Evolutionary conservation across 805 yeast genomes (phyloP).

Genomic region (Monosporozyma yasuniensis): DNA sequence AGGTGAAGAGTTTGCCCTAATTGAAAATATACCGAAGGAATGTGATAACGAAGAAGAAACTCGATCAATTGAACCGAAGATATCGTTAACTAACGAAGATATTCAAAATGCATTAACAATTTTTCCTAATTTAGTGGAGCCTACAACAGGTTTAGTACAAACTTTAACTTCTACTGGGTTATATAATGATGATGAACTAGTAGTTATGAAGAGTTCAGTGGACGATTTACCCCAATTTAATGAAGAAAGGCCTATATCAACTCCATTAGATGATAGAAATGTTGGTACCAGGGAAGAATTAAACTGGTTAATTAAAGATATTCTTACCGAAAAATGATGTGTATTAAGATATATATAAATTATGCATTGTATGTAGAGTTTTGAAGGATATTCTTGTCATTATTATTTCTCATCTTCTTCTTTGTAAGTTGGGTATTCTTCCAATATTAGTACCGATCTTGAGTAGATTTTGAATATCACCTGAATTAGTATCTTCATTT

Average conservation of each 20-base stretch:
- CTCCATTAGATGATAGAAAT: slow-evolving; percentile 31
- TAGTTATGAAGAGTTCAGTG: slow-evolving; percentile 24
- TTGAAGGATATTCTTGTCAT: neutral
- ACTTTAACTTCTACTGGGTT: slow-evolving; percentile 42
- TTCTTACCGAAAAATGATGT: slow-evolving; percentile 34
- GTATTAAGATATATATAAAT: neutral
- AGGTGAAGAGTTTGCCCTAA: slow-evolving; percentile 2
- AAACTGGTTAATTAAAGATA: slow-evolving; percentile 62
- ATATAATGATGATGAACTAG: slow-evolving; percentile 46
- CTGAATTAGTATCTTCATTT: slow-evolving; percentile 7
- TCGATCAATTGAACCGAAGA: slow-evolving; percentile 3
- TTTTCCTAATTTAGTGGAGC: slow-evolving; percentile 60
- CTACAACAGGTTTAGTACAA: slow-evolving; percentile 44
- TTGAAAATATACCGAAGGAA: slow-evolving; percentile 3
- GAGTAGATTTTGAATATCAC: slow-evolving; percentile 6
- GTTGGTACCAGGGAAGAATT: slow-evolving; percentile 59
- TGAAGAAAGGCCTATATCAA: slow-evolving; percentile 27
- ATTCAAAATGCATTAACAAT: slow-evolving; percentile 53
- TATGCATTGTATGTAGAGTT: neutral
- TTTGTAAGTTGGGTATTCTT: slow-evolving; percentile 1
- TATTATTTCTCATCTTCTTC: slow-evolving; percentile 1
- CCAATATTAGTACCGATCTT: slow-evolving; percentile 1
- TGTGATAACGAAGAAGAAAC: slow-evolving; percentile 8
- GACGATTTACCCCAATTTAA: slow-evolving; percentile 29
- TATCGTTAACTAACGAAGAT: slow-evolving; percentile 53